Percentiles rank a stretch among this genome's conserved stretches.
Conservation (phyloP, 1,284 basidiomycete genomes). For the Fomes fomentarius region DNA sequence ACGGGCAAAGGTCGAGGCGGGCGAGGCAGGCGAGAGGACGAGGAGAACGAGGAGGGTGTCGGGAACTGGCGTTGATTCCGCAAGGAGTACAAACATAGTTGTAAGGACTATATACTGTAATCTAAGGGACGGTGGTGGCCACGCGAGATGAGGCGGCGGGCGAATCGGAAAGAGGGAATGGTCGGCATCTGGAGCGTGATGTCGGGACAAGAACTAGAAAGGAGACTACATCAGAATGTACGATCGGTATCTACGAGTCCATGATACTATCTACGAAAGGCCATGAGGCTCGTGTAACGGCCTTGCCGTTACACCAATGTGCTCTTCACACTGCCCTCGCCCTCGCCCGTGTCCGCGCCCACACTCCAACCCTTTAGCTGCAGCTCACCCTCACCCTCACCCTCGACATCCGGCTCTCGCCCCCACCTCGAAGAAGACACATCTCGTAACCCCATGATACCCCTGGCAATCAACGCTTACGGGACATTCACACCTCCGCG, state of each 20-base stretch:
- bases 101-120: too few relatives aligned
- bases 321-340: neutral
- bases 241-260: neutral
- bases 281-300: neutral
- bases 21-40: neutral
- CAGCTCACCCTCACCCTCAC: neutral
- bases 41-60: neutral
- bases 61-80: too few relatives aligned
- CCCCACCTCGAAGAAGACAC: neutral
- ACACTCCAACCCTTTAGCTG: too few relatives aligned
- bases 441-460: slow-evolving; percentile 37
- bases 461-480: slow-evolving; percentile 52
- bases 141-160: too few relatives aligned
- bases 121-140: too few relatives aligned
- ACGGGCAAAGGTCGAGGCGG: slow-evolving; percentile 24
- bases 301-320: slow-evolving; percentile 1
- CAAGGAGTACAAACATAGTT: too few relatives aligned
- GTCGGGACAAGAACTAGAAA: too few relatives aligned
- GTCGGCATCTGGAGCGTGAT: too few relatives aligned
- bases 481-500: slow-evolving; percentile 44
- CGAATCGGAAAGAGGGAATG: too few relatives aligned
- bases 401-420: too few relatives aligned
- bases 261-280: neutral
- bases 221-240: too few relatives aligned
- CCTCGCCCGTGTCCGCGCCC: too few relatives aligned